Percentiles rank a stretch among this genome's conserved stretches.
Conservation (phyloP, 768 basidiomycete genomes). For the Lactifluus pinguis region DNA sequence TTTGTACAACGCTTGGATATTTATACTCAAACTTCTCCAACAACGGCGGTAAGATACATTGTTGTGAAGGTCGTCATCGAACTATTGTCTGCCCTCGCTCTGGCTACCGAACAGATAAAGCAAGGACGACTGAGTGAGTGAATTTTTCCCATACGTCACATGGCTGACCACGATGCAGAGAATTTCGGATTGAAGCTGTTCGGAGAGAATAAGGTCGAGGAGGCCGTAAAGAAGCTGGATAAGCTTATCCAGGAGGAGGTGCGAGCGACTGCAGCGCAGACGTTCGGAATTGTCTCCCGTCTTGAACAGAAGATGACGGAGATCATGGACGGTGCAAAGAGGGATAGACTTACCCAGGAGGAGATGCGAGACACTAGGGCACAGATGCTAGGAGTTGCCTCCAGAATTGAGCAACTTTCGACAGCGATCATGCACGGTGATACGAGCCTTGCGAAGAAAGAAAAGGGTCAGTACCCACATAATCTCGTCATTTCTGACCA, state of each 20-base stretch:
- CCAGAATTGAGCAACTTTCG: too few species aligned
- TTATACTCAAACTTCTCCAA: background rate
- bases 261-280: background rate
- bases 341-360: too few species aligned
- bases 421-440: too few species aligned
- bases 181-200: background rate
- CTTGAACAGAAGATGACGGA: background rate
- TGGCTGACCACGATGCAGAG: background rate
- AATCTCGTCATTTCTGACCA: too few species aligned
- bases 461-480: too few species aligned
- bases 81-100: background rate
- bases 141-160: background rate
- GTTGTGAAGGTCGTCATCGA: background rate
- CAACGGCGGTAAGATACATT: background rate
- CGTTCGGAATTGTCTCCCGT: background rate
- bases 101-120: background rate
- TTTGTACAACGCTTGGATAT: background rate
- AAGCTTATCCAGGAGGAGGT: background rate
- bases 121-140: background rate
- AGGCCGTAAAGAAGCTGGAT: background rate
- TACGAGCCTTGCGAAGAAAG: too few species aligned
- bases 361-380: too few species aligned
- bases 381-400: too few species aligned
- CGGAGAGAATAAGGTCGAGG: background rate
- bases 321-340: too few species aligned